Conservation (phyloP, 371 early-diverging fungal genomes). For the Thermomucor indicae-seudaticae region DNA sequence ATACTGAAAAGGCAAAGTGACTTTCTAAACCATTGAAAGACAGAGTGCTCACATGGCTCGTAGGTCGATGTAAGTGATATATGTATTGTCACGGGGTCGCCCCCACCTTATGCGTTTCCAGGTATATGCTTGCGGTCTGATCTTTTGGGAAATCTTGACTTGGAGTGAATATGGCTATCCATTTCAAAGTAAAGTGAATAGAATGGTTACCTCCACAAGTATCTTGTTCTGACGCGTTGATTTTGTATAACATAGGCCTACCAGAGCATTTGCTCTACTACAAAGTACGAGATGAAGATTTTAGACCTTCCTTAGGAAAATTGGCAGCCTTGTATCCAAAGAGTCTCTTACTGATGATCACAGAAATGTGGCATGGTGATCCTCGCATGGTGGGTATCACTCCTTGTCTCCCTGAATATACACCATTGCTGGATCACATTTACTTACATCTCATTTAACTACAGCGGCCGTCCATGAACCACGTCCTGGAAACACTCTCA, state of each 20-base stretch:
- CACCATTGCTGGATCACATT: too few species aligned
- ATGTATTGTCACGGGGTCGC: background rate
- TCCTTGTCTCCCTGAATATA: slow-evolving; percentile 1
- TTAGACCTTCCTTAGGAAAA: slow-evolving; percentile 58
- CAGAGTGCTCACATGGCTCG: background rate
- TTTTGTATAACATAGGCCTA: slow-evolving; percentile 15
- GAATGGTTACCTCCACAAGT: too few species aligned
- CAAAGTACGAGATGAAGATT: slow-evolving; percentile 56
- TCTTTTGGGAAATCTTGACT: slow-evolving; percentile 78
- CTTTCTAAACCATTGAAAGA: background rate
- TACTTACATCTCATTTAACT: background rate
- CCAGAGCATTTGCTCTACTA: slow-evolving; percentile 36
- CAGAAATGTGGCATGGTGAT: slow-evolving; percentile 72
- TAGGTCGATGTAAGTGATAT: slow-evolving; percentile 31
- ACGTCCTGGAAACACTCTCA: slow-evolving; percentile 57
- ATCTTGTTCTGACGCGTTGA: background rate
- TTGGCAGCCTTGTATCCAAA: slow-evolving; percentile 53
- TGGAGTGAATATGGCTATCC: slow-evolving; percentile 75
- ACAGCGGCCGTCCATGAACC: slow-evolving; percentile 63
- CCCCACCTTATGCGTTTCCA: slow-evolving; percentile 2
- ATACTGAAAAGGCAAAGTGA: slow-evolving; percentile 70
- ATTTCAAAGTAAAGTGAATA: slow-evolving; percentile 50
- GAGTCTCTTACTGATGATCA: slow-evolving; percentile 55
- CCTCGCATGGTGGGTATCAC: slow-evolving; percentile 38
- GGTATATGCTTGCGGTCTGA: slow-evolving; percentile 73